A percentile compares a stretch with the other conserved stretches of the same genome.
These are phyloP conservation scores for Hanseniaspora hatyaiensis DNA, from an alignment of 805 yeast species.

Conservation along the genomic window DNA sequence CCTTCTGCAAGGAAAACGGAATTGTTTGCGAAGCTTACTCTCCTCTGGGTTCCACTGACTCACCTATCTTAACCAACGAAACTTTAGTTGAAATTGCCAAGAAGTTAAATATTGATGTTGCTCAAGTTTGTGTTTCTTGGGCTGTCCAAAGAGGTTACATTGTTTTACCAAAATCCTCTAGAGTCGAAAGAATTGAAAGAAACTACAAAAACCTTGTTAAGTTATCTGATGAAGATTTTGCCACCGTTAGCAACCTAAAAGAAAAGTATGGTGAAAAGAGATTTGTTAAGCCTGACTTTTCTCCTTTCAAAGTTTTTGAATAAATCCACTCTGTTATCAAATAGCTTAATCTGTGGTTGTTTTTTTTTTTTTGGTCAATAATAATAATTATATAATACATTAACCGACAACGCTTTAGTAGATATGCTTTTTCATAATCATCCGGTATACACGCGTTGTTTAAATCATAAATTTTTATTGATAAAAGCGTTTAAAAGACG, in stretches of 20 bases:
- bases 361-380: no score
- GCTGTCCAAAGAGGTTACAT: slow-evolving; percentile 44
- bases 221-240: slow-evolving; percentile 12
- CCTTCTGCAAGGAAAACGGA: slow-evolving; percentile 41
- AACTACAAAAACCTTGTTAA: slow-evolving; percentile 14
- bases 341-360: no score
- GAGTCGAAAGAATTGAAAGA: slow-evolving; percentile 30
- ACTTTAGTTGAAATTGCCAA: slow-evolving; percentile 36
- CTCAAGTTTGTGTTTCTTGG: slow-evolving; percentile 48
- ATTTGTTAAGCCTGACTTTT: slow-evolving; percentile 14
- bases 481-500: no score
- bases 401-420: no score
- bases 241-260: slow-evolving; percentile 3
- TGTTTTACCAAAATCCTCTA: slow-evolving; percentile 42
- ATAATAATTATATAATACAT: no score
- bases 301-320: slow-evolving; percentile 16
- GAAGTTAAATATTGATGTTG: slow-evolving; percentile 31
- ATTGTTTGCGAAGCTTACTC: slow-evolving; percentile 63
- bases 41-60: slow-evolving; percentile 55
- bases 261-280: slow-evolving; percentile 14
- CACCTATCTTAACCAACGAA: slow-evolving; percentile 41
- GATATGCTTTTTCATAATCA: no score
- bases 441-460: no score
- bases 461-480: background rate
- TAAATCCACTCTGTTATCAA: no score